Evolutionary conservation across 495 filamentous ascomycete species (phyloP).

Genomic region (Bacidia rubella): DNA sequence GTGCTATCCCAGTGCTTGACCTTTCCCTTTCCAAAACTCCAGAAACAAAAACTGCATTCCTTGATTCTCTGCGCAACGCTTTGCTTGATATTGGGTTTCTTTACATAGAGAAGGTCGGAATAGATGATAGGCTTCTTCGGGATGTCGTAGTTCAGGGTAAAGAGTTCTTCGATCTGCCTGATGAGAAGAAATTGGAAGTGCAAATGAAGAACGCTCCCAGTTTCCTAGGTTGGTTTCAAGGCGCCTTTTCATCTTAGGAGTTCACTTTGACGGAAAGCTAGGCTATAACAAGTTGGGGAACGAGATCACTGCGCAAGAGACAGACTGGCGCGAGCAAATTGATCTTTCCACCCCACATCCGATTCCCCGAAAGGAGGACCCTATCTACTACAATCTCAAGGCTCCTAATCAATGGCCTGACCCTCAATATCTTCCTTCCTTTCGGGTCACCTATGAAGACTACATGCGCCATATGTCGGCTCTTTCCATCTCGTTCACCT

Average conservation of each 20-base stretch:
- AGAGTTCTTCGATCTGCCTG: conserved; percentile 68
- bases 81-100: conserved; percentile 87
- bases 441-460: conserved; percentile 51
- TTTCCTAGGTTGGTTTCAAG: conserved; percentile 26
- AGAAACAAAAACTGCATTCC: conserved; percentile 60
- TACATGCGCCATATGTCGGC: conserved; percentile 64
- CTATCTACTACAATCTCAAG: conserved; percentile 21
- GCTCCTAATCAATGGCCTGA: conserved; percentile 64
- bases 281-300: conserved; percentile 37
- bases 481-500: conserved; percentile 64
- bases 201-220: conserved; percentile 78
- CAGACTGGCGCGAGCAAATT: conserved; percentile 67
- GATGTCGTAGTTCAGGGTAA: conserved; percentile 56
- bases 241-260: background rate
- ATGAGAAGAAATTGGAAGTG: conserved; percentile 70
- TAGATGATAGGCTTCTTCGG: conserved; percentile 50
- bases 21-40: conserved; percentile 48
- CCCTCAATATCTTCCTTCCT: conserved; percentile 48
- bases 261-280: background rate
- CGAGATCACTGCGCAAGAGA: conserved; percentile 32
- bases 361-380: conserved; percentile 10
- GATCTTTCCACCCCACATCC: conserved; percentile 51
- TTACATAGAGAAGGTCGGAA: conserved; percentile 75
- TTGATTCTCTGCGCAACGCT: conserved; percentile 59
- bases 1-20: conserved; percentile 67